Evolutionary conservation across 75 land plant species (phyloP), one percentile per base, ranked within the genome.

Genomic region (Chamaecyparis obtusa): DNA sequence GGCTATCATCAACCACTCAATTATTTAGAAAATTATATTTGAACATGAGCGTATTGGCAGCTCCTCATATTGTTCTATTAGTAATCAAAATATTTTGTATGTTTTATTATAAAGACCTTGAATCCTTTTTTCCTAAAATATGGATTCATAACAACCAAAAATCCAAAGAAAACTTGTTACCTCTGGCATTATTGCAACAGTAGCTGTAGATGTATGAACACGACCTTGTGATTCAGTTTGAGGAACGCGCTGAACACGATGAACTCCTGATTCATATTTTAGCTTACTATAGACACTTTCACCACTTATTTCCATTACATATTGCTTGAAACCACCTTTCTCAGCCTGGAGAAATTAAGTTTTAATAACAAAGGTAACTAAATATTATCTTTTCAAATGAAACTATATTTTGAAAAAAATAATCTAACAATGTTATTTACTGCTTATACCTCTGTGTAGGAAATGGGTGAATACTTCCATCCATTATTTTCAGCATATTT

Each of bases 151-250:
- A 33, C 33, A 33, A 33, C 76, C n/a, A 81, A 81, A 81, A 27
- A 21, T 81, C 54, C 51, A 81, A n/a, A n/a, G 48, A 11, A 43
- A 0, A 33, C 16, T 86, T 67, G 17, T 15, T 87, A 98, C 99
- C 99, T 98, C 99, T 14, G 99, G 99, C 99, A 98, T 98, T 83
- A 98, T 96, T 14, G 99, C 99, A 46, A 98, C 99, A 64, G 99
- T 98, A 36, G 99, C 97, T 57, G 99, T 98, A 48, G 99, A 98
- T 46, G 99, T 98, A 84, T 98, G 99, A 30, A 98, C 99, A 87
- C 99, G 99, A 30, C 99, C 99, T 90, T 98, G 99, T 78, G 94
- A 77, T 90, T 98, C 99, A 69, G 99, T 98, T 56, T 93, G 96
- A 78, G 99, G 99, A 78, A 98, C 99, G 81, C 99, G 96, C 87